Base-by-base conservation (phyloP, 2,329 filamentous ascomycete genomes). In the Xylariaceae sp. region DNA sequence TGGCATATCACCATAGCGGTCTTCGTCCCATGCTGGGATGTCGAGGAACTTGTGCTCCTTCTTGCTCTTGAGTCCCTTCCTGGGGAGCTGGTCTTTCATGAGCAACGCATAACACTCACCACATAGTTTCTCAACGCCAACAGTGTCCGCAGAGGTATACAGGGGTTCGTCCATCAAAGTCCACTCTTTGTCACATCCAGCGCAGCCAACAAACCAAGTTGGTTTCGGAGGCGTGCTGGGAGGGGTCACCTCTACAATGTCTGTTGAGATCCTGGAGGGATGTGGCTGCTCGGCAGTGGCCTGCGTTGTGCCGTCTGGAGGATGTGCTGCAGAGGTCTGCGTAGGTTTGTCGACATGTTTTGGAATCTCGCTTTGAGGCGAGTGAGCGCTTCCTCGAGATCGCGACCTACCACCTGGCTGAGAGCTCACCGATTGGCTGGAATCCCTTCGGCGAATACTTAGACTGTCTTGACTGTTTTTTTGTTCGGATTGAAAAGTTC, bases 81-180 rank as follows among this genome's bases (percentile, higher is more conserved):
- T 48, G 22, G 47, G 42, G 6, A 62, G 46, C 41, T 61, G 49
- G 15, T 52, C 62, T 12, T 45, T 51, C 31, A 47, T 39, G 14
- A 61, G 53, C 18, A 51, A 39, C 27, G 48, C 53, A 22, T 63
- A 47, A 49, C 63, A 66, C 9, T 47, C 53, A 3, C 35, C 32
- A 44, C 58, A 54, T 2, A 66, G 48, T 42, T 62, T 55, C 9
- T 56, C 30, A 31, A 45, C 41, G 18, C 59, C 60, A 6, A 61
- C 50, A 44, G 62, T 64, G 40, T 66, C 63, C 15, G 58, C 61
- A 45, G 62, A 66, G n/a, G 49, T 56, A 41, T 59, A 56, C 15
- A 66, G 44, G 7, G 58, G 55, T 52, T 41, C 55, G 31, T 61
- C 57, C 42, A 57, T 54, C 1, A 64, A 52, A 0, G 53, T 58